Evolutionary conservation across 2,329 filamentous ascomycete genomes (phyloP), one percentile per base, ranked within the genome.

Genomic region (Rhexocercosporidium sp.): DNA sequence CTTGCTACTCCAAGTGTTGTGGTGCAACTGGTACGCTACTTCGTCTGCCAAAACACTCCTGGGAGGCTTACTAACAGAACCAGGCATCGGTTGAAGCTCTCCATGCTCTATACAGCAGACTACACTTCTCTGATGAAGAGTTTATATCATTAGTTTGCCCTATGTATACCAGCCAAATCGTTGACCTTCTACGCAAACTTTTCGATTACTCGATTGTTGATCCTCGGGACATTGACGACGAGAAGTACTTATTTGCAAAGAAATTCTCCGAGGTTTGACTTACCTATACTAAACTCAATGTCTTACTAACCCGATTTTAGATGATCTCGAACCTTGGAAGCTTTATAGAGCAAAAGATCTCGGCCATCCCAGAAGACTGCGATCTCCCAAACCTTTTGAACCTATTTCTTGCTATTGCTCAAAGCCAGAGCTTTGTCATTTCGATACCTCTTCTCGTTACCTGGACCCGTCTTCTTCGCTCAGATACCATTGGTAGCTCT

Each of bases 381-480:
- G 90, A 96, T 76, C 83, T 95, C 14, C 84, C 89, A 39, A 89
- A 88, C 5, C 92, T 98, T 72, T 85, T 98, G 67, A 87, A 91
- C 59, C 87, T 99, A 64, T 85, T 97, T 54, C 86, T 95, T 68
- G 84, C 87, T 64, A 90, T 97, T 62, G 87, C 94, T 64, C 92
- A 92, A 72, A 93, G 92, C 78, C 90, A 92, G 74, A 98, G 96
- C 77, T 85, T 99, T 65, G 90, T 96, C 53, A 90, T 99, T 20
- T 97, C 96, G 1, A 97, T 98, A 74, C 95, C 96, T 2, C 89
- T 96, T 11, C 84, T 99, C 53, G 92, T 97, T 73, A 91, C 92
- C 25, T 98, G 94, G 94, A 94, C 92, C 9, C 92, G 91, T 71
- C 83, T 98, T 59, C 83, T 99, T 51, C 87, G 86, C 71, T 91